A percentile compares a stretch with the other conserved stretches of the same genome.
Conservation (phyloP, 2,329 filamentous ascomycete species). For the Stagonosporopsis chrysanthemi region DNA sequence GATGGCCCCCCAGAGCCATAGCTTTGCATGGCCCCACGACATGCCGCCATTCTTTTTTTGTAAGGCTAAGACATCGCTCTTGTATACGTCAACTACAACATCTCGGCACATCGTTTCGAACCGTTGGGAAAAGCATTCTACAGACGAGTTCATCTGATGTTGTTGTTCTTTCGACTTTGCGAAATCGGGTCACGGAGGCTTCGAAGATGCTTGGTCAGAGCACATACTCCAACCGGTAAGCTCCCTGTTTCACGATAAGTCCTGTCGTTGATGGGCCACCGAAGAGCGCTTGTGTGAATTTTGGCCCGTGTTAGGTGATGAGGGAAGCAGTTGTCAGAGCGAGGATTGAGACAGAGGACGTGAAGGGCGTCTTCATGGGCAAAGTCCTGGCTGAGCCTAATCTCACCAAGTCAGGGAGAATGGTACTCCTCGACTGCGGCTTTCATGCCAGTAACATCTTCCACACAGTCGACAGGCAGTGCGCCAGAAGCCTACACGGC, state of each 20-base stretch:
- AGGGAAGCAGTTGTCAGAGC: constrained; percentile 12
- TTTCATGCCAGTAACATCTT: constrained; percentile 88
- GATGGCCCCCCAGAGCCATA: neutral
- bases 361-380: constrained; percentile 59
- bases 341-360: constrained; percentile 33
- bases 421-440: constrained; percentile 85
- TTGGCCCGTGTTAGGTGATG: constrained; percentile 27
- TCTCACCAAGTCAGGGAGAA: constrained; percentile 88
- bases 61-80: too few relatives aligned
- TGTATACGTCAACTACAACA: neutral
- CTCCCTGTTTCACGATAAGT: neutral
- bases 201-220: constrained; percentile 92
- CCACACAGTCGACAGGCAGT: constrained; percentile 90
- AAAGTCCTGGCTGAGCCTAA: constrained; percentile 82
- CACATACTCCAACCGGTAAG: constrained; percentile 72
- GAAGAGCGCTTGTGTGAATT: neutral
- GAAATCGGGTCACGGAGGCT: constrained; percentile 88
- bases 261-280: constrained; percentile 2
- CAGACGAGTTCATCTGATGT: constrained; percentile 92
- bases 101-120: neutral
- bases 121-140: constrained; percentile 53
- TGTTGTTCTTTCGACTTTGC: constrained; percentile 88
- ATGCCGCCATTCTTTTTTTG: neutral
- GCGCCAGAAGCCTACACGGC: constrained; percentile 93
- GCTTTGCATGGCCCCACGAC: neutral